Evolutionary conservation across 305 asterid species (phyloP).

Genomic region (Nicotiana rustica): DNA sequence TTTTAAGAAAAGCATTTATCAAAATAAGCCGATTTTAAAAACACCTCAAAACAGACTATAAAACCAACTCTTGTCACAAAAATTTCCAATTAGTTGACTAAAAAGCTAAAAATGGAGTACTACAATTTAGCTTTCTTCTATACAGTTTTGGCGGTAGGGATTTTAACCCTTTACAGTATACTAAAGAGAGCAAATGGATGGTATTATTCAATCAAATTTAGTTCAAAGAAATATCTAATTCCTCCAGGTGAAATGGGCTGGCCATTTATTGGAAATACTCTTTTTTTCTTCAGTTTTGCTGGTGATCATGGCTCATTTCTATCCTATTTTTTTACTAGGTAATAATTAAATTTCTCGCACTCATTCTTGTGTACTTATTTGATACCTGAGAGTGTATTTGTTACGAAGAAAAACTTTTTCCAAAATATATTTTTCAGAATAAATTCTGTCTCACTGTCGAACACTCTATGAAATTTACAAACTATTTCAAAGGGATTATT

Average conservation of each 20-base stretch:
- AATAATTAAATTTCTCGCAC: background rate
- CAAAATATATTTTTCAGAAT: background rate
- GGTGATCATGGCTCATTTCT: background rate
- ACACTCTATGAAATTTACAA: background rate
- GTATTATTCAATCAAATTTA: conserved; percentile 4
- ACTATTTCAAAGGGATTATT: background rate
- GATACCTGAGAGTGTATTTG: background rate
- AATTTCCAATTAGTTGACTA: background rate
- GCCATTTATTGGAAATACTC: conserved; percentile 1
- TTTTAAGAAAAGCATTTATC: no score
- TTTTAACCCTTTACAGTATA: background rate
- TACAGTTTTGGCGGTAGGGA: background rate
- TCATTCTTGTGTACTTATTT: background rate
- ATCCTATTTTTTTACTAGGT: background rate
- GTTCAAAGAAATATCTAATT: background rate
- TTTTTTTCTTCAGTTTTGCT: background rate
- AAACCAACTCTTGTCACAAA: background rate
- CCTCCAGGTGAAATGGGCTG: conserved; percentile 18
- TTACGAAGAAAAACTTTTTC: background rate
- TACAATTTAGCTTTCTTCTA: background rate
- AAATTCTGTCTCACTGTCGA: background rate
- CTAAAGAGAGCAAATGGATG: background rate
- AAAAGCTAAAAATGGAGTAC: background rate
- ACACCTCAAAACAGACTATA: no score
- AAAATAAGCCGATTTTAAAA: no score